Percentiles rank a stretch among this genome's conserved stretches.
These are phyloP conservation scores for Excoecaria cochinchinensis DNA, from an alignment of 345 rosid species.

Conservation along the genomic window DNA sequence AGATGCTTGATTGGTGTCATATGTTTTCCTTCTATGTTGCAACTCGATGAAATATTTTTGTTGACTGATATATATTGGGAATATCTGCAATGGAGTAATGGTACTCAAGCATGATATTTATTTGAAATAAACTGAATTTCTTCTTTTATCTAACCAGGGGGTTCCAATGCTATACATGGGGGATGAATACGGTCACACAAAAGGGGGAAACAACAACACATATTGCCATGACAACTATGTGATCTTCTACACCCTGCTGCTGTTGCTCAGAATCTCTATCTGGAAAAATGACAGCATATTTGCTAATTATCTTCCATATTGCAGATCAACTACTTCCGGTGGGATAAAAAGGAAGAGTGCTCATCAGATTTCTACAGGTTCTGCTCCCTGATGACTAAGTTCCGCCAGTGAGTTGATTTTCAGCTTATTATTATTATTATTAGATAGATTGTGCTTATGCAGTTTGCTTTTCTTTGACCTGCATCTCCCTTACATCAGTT, in stretches of 20 bases:
- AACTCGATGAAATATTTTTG: neutral
- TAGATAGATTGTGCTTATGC: neutral
- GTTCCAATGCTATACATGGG: conserved; percentile 98
- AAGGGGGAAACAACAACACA: conserved; percentile 93
- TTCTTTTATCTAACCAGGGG: conserved; percentile 51
- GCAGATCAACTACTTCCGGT: conserved; percentile 80
- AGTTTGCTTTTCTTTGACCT: neutral
- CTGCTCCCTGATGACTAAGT: conserved; percentile 73
- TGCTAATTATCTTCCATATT: conserved; percentile 20
- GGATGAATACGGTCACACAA: conserved; percentile 97
- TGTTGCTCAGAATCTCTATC: conserved; percentile 8
- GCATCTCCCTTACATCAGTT: conserved; percentile 8
- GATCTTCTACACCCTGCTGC: conserved; percentile 23
- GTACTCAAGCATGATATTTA: too few species aligned
- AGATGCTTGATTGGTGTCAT: neutral
- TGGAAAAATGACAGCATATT: conserved; percentile 16
- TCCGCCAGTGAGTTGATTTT: conserved; percentile 55
- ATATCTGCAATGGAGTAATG: neutral
- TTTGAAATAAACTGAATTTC: conserved; percentile 16
- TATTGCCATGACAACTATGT: conserved; percentile 96
- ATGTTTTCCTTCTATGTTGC: neutral
- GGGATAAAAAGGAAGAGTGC: conserved; percentile 92
- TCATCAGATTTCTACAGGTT: conserved; percentile 76
- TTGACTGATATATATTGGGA: neutral
- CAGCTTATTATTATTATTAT: neutral